phyloP scores from a whole-genome alignment of 306 rosid species.

The Parietaria judaica region DNA sequence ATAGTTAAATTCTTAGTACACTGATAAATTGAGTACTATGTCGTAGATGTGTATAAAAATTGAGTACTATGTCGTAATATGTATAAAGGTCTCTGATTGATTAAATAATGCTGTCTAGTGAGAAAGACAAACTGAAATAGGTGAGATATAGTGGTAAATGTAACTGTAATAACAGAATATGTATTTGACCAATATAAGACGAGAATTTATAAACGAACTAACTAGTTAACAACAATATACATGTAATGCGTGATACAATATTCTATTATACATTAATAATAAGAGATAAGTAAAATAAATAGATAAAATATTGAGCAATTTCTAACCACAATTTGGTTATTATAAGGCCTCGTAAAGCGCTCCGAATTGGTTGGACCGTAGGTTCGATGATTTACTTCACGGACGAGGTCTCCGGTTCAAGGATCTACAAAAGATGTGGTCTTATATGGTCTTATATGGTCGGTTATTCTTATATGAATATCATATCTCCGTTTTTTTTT shows the following conservation, averaged over 20 bases:
- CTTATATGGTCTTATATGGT: slow-evolving; percentile 55
- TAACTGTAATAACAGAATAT: no score
- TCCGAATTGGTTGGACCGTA: slow-evolving; percentile 27
- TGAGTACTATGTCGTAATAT: no score
- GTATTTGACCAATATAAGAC: slow-evolving; percentile 24
- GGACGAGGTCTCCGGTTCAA: no score
- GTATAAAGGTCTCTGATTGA: no score
- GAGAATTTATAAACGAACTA: slow-evolving; percentile 12
- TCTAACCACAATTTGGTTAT: slow-evolving; percentile 13
- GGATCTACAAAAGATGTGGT: slow-evolving; percentile 69
- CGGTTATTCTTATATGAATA: slow-evolving; percentile 34
- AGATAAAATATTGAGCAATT: background rate
- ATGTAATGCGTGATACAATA: no score
- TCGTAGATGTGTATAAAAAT: no score
- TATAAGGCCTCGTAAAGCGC: slow-evolving; percentile 44
- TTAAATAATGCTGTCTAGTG: no score
- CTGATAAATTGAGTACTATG: no score
- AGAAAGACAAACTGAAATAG: no score
- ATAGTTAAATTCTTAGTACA: no score
- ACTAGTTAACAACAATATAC: background rate
- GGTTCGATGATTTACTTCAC: slow-evolving; percentile 26
- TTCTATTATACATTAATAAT: background rate
- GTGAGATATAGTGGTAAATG: no score
- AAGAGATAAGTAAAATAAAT: background rate
- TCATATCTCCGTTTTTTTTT: slow-evolving; percentile 35